Evolutionary conservation across 208 protist genomes (phyloP), one percentile per base, ranked within the genome.

Genomic region (Trypanosoma scelopori): DNA sequence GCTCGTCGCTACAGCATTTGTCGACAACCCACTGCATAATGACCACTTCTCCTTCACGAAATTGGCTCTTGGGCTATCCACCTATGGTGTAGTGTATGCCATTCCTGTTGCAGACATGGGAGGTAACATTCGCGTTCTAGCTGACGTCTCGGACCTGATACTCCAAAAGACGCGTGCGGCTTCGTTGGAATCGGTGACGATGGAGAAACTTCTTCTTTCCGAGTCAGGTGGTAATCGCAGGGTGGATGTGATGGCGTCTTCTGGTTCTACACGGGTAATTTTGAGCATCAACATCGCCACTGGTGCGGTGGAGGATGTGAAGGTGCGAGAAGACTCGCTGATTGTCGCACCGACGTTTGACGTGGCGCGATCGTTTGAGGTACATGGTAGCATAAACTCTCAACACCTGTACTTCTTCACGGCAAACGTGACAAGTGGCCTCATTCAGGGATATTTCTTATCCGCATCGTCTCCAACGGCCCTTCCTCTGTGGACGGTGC

Each of bases 21-120:
- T 69, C 18, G 71, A 84, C 35, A 67, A 65, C 49, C 66, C 39
- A 30, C 15, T 43, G 18, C 15, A 53, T 12, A 58, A 89, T 3
- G 90, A 96, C 64, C 87, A 89, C 65, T 93, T 96, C 55, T 73
- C 84, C 46, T 92, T 96, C 55, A 85, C 88, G 61, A 89, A 92
- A 71, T 48, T 85, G 20, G 70, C 77, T 6, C 57, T 93, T 6
- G 57, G 82, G 16, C 74, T 78, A 42, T 92, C 91, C 15, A 70
- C 74, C 25, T 80, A 76, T 47, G 87, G 85, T 35, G 47, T 79
- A 0, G 72, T 96, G 32, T 94, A 94, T 72, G 39, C 58, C 28
- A 73, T 92, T 30, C 85, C 91, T 20, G 45, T 93, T 27, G 42
- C 71, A 3, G 52, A 81, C 16, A 84, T 83, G 71, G 90, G 84